A percentile compares a stretch with the other conserved stretches of the same genome.
phyloP scores from a whole-genome alignment of 306 rosid species.

The Begonia peltatifolia region DNA sequence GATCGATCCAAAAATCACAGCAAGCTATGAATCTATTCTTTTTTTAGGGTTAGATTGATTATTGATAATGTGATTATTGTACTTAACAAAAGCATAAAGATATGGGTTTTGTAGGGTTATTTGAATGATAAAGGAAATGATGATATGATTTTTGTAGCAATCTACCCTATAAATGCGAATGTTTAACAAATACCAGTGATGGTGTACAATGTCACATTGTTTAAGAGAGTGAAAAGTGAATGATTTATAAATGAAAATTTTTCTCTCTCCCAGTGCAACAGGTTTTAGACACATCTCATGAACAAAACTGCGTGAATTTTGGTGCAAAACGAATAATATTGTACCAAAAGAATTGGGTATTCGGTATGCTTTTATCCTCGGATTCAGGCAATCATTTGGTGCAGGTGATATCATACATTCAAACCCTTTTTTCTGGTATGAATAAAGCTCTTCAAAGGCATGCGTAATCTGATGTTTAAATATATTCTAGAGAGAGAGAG shows the following conservation, averaged over 20 bases:
- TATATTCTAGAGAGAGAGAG: no score
- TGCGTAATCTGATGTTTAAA: constrained; percentile 12
- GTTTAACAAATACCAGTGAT: no score
- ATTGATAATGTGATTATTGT: not conserved
- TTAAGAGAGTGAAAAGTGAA: no score
- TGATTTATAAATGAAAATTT: no score
- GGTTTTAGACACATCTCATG: no score
- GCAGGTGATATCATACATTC: constrained; percentile 7
- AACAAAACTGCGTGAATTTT: no score
- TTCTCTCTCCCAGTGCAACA: no score
- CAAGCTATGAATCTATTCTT: not conserved
- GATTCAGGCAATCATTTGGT: constrained; percentile 22
- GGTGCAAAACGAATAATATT: no score
- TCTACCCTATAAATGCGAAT: no score
- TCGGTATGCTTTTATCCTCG: not conserved
- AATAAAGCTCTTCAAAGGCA: constrained; percentile 16
- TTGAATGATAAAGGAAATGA: constrained; percentile 22
- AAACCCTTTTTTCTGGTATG: constrained; percentile 10
- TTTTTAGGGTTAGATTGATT: not conserved
- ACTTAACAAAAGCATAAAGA: constrained; percentile 1
- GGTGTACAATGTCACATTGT: no score
- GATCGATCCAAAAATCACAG: not conserved
- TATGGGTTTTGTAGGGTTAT: constrained; percentile 6
- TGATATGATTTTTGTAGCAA: constrained; percentile 2
- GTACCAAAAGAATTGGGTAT: no score